These are phyloP conservation scores for Dimargaris xerosporica DNA, from an alignment of 192 early-diverging fungal species.

Conservation along the genomic window DNA sequence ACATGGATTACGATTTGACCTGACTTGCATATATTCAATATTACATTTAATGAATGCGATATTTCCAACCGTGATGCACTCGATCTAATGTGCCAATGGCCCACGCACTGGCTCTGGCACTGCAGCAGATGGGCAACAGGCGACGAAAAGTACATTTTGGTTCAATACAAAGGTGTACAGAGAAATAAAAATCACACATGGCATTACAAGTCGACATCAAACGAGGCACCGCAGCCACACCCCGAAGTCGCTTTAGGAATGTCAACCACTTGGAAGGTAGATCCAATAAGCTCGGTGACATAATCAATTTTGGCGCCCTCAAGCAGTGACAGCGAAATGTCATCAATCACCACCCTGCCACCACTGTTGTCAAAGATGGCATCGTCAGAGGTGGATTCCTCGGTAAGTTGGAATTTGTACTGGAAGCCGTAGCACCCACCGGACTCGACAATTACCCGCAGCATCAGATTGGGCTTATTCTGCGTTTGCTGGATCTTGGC, in stretches of 20 bases:
- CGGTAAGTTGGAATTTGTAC: conserved; percentile 62
- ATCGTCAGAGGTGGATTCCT: conserved; percentile 48
- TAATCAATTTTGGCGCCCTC: conserved; percentile 62
- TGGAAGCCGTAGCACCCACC: conserved; percentile 82
- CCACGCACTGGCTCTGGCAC: too few relatives aligned
- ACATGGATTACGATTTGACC: too few relatives aligned
- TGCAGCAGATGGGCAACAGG: too few relatives aligned
- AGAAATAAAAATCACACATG: too few relatives aligned
- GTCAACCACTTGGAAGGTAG: conserved; percentile 54
- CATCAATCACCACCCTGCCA: conserved; percentile 55
- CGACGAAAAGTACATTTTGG: too few relatives aligned
- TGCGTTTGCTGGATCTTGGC: background rate
- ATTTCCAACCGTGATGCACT: too few relatives aligned
- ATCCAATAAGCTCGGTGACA: conserved; percentile 67
- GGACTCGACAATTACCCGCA: conserved; percentile 65
- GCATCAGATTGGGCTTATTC: background rate
- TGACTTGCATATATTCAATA: too few relatives aligned
- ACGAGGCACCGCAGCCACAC: conserved; percentile 55
- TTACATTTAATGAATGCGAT: too few relatives aligned
- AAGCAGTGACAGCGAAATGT: conserved; percentile 53
- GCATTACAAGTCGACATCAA: conserved; percentile 42
- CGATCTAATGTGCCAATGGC: too few relatives aligned
- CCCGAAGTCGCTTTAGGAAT: conserved; percentile 58
- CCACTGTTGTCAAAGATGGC: conserved; percentile 54
- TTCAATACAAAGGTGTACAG: too few relatives aligned